Base-by-base conservation (phyloP, 495 filamentous ascomycete genomes). In the Daldinia caldariorum region DNA sequence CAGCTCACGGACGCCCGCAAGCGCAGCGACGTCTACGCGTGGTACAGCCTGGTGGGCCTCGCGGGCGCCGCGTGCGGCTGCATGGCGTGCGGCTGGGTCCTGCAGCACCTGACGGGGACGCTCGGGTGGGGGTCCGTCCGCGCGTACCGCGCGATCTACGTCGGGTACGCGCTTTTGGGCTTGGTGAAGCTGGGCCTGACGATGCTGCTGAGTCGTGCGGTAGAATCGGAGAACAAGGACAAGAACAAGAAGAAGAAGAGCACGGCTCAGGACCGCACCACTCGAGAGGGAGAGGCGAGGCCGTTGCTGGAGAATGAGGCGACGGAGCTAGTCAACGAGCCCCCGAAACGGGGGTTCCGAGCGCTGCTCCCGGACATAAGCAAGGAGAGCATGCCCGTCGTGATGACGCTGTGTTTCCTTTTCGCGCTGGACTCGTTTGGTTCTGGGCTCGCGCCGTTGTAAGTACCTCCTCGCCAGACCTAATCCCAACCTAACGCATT, bases 351-450 rank as follows among this genome's bases (percentile, higher is more conserved):
- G 31, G 37, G 70, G 37, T 10, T 80, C 1, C 63, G 66, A 4
- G 63, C 47, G 35, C 66, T 77, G 35, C 63, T 89, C 38, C 80
- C 87, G 0, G 84, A 86, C 18, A 84, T 91, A n/a, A 89, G 88
- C 13, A 76, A 71, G 6, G 80, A 87, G 43, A 85, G 89, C 7
- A 79, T 86, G 22, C 78, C 81, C 1, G 84, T 92, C 59, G 84
- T 96, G 49, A 72, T 87, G 41, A 84, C 89, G 14, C 83, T 97
- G 0, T 92, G 91, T 76, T 83, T 91, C 50, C 82, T 97, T 14
- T 90, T 96, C 68, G 86, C 85, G 34, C 70, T 96, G 1, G 93
- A 97, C 78, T 89, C 89, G 0, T 84, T 94, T 56, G 91, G 91
- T 4, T 90, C 90, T 43, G 91, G 92, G 38, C 85, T 96, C 78